Conservation (phyloP, 2,329 filamentous ascomycete species). For the Aspergillus hortae region DNA sequence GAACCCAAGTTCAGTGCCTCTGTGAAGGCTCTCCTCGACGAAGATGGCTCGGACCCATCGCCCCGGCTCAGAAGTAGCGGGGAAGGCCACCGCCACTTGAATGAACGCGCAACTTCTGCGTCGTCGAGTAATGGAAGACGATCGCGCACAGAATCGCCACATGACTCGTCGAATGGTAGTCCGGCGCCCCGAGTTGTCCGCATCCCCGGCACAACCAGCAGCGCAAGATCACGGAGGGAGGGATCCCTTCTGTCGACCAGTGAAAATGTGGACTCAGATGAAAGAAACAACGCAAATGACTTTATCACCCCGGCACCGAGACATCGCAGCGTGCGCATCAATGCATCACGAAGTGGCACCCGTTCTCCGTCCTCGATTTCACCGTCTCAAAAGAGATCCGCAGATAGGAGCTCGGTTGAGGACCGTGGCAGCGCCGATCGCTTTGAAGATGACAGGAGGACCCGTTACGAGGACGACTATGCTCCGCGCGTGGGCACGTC, state of each 20-base stretch:
- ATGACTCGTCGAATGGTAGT: slow-evolving; percentile 38
- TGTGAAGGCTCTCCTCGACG: slow-evolving; percentile 75
- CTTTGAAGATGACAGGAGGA: slow-evolving; percentile 31
- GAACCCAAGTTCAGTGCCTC: slow-evolving; percentile 89
- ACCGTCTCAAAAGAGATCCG: slow-evolving; percentile 31
- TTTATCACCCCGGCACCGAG: slow-evolving; percentile 47
- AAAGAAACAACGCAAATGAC: slow-evolving; percentile 27
- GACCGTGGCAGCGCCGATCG: slow-evolving; percentile 33
- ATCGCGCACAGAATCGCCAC: slow-evolving; percentile 35
- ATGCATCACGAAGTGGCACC: slow-evolving; percentile 38
- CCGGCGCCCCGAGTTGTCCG: slow-evolving; percentile 41
- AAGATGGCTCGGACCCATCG: slow-evolving; percentile 49
- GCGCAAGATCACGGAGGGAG: slow-evolving; percentile 32
- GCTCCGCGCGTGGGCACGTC: slow-evolving; percentile 29
- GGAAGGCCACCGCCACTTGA: slow-evolving; percentile 20
- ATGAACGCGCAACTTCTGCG: slow-evolving; percentile 22
- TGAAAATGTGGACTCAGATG: slow-evolving; percentile 27
- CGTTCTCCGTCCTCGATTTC: slow-evolving; percentile 39
- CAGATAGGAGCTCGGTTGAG: slow-evolving; percentile 25
- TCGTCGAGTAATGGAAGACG: slow-evolving; percentile 29
- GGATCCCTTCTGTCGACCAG: slow-evolving; percentile 37
- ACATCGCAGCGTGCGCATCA: slow-evolving; percentile 41
- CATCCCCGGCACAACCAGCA: slow-evolving; percentile 28
- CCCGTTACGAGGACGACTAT: slow-evolving; percentile 33
- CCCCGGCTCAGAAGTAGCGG: slow-evolving; percentile 38